Evolutionary conservation across 192 early-diverging fungal genomes (phyloP), one percentile per base, ranked within the genome.

Genomic region (Coemansia biformis): DNA sequence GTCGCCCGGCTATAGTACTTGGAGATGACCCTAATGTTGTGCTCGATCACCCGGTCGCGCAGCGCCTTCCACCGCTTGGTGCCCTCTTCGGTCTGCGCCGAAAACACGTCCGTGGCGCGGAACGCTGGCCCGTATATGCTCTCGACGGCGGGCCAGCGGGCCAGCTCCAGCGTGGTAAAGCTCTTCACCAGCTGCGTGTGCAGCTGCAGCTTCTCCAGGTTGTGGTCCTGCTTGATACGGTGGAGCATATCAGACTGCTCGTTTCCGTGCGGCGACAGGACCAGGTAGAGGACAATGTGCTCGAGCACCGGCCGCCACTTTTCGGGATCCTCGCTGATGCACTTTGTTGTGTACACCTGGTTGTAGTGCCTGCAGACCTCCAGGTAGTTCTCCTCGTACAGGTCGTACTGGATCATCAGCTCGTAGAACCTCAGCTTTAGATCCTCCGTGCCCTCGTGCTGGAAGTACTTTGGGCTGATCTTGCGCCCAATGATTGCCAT

Each of bases 1-100:
- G 87, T 82, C 30, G 96, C 87, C 22, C 90, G 83, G 26, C 83
- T 86, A 59, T 99, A 99, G 73, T 97, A 99, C 59, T 89, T 88
- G 33, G 93, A 89, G 59, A 99, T 82, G 2, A 99, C 92, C 8
- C 96, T 88, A 49, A 97, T 86, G 69, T 99, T 99, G 82, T 99
- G 96, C 63, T 99, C 96, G 54, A 94, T 90, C 2, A 95, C 91
- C 21, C 96, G 85, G 50, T 93, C 85, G 59, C 93, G 92, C 48
- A 99, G 76, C 36, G 82, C 85, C 50, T 81, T 75, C 80, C 84
- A 86, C 54, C 88, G 80, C 69, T 85, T 82, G 54, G 81, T 66
- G 22, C 91, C 89, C 22, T 83, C 84, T 42, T 92, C 88, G 7
- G 82, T 85, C 38, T 63, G 64, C 7, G 63, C 56, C 14, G 79